These are phyloP conservation scores for Aspergillus diversus DNA, from an alignment of 495 filamentous ascomycete genomes.

Conservation along the genomic window DNA sequence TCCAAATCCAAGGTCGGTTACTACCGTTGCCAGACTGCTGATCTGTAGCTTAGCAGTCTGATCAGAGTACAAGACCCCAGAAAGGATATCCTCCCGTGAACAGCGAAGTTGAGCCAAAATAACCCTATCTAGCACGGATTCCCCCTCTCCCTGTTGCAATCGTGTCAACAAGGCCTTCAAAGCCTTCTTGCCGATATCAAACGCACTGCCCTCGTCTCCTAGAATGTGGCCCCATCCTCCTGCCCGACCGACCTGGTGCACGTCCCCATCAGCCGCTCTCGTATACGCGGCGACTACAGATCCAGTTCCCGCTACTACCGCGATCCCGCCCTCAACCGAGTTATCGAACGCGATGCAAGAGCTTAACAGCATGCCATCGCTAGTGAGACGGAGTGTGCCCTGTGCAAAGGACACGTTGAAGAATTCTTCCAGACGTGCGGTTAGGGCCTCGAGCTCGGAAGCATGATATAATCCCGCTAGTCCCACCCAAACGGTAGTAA, in stretches of 20 bases:
- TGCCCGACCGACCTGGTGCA: not conserved
- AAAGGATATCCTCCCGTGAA: not conserved
- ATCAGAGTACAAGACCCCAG: not conserved
- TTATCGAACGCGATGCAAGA: not conserved
- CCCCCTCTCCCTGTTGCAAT: not conserved
- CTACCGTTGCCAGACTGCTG: not conserved
- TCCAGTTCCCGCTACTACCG: not conserved
- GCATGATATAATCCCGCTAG: not conserved
- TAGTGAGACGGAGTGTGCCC: not conserved
- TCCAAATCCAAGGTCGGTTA: not conserved
- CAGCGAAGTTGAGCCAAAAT: not conserved
- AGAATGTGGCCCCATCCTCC: slow-evolving; percentile 1
- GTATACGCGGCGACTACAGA: not conserved
- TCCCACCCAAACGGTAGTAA: not conserved
- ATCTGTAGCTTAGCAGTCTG: not conserved
- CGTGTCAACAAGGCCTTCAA: not conserved
- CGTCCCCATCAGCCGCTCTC: not conserved
- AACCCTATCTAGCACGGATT: not conserved
- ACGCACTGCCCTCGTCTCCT: slow-evolving; percentile 1
- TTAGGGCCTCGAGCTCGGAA: not conserved
- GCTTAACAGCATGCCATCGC: not conserved
- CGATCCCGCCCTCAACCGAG: not conserved
- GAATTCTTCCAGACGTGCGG: not conserved
- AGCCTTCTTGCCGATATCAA: not conserved
- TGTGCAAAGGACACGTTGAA: not conserved